phyloP scores from a whole-genome alignment of 1,284 basidiomycete species.

The Pseudozyma sp. region DNA sequence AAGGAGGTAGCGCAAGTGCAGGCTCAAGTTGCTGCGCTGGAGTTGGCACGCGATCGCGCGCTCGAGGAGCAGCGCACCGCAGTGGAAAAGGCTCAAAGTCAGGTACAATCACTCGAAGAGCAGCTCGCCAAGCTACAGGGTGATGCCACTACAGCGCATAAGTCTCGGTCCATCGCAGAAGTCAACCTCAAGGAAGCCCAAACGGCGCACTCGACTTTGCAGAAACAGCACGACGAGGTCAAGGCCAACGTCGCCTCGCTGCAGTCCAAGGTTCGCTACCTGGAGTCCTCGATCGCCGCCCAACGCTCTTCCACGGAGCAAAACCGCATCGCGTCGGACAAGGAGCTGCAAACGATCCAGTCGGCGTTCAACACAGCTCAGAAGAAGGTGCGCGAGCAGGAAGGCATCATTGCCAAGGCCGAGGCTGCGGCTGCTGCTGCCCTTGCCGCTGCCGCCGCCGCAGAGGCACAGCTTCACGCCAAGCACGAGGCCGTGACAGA shows the following conservation, averaged over 20 bases:
- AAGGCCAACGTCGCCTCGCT: constrained; percentile 39
- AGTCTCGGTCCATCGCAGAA: constrained; percentile 26
- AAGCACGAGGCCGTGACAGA: constrained; percentile 38
- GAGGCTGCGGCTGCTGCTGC: constrained; percentile 47
- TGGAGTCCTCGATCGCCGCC: constrained; percentile 45
- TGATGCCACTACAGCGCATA: constrained; percentile 8
- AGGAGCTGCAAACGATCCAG: constrained; percentile 50
- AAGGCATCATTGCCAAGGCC: constrained; percentile 33
- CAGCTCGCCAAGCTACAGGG: constrained; percentile 12
- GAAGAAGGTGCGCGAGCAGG: constrained; percentile 49
- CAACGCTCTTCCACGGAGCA: constrained; percentile 50
- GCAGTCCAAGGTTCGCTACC: constrained; percentile 50
- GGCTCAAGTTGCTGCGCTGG: constrained; percentile 16
- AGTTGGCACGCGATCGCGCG: constrained; percentile 13
- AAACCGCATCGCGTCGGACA: constrained; percentile 46
- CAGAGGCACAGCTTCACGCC: constrained; percentile 35
- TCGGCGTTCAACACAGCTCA: constrained; percentile 49
- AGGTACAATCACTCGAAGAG: constrained; percentile 9
- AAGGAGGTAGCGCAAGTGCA: constrained; percentile 8
- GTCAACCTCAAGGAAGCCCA: constrained; percentile 26
- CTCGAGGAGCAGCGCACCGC: constrained; percentile 10
- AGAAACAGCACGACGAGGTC: constrained; percentile 46
- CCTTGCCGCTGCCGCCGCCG: constrained; percentile 36
- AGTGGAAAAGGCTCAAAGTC: constrained; percentile 10
- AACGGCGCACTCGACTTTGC: constrained; percentile 25